Evolutionary conservation across 2,329 filamentous ascomycete species (phyloP).

Genomic region (Xylaria multiplex): DNA sequence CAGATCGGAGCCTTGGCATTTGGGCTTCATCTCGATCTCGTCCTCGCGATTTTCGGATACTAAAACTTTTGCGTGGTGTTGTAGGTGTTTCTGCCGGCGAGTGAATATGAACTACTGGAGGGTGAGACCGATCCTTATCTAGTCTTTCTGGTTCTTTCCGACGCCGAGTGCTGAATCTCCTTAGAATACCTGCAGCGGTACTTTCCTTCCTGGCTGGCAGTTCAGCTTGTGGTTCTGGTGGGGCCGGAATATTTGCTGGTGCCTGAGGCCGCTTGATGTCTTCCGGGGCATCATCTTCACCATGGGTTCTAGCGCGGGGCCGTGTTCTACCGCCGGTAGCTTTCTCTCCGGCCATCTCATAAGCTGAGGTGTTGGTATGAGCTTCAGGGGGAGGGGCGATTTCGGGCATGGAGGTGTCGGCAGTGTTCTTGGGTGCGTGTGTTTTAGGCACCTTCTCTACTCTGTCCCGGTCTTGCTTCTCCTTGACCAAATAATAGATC

Average conservation of each 20-base stretch:
- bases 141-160: slow-evolving; percentile 73
- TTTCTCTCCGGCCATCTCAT: slow-evolving; percentile 90
- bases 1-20: slow-evolving; percentile 62
- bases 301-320: slow-evolving; percentile 89
- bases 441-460: slow-evolving; percentile 49
- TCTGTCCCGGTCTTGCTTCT: slow-evolving; percentile 87
- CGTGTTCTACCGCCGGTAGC: slow-evolving; percentile 84
- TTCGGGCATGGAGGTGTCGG: slow-evolving; percentile 70
- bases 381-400: slow-evolving; percentile 84
- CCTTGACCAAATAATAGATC: slow-evolving; percentile 94
- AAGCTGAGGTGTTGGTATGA: slow-evolving; percentile 84
- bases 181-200: slow-evolving; percentile 81
- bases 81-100: slow-evolving; percentile 73
- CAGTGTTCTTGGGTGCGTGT: slow-evolving; percentile 52
- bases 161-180: slow-evolving; percentile 89
- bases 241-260: slow-evolving; percentile 58
- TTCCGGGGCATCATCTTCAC: slow-evolving; percentile 88
- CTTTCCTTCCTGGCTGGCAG: slow-evolving; percentile 83
- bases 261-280: slow-evolving; percentile 72
- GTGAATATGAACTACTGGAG: slow-evolving; percentile 80
- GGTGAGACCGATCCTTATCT: slow-evolving; percentile 73
- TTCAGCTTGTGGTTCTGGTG: slow-evolving; percentile 67
- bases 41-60: slow-evolving; percentile 69
- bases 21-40: slow-evolving; percentile 63
- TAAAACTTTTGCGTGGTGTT: slow-evolving; percentile 86